Evolutionary conservation across 1,139 yeast genomes (phyloP), one percentile per base, ranked within the genome.

Genomic region (Suhomyces yuchorum): DNA sequence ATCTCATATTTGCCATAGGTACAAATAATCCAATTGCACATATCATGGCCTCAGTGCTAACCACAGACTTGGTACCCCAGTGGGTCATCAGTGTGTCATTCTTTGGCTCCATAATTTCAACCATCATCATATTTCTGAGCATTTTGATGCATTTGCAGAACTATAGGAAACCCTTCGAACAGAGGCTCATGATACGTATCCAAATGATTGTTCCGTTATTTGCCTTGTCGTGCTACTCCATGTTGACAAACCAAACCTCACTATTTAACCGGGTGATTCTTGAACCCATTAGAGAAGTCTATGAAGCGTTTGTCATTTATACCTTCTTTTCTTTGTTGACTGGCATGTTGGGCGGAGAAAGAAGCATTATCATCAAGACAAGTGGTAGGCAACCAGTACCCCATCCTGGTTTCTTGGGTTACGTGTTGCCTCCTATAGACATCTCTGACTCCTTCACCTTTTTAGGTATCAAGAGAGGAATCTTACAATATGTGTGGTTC

Each of bases 251-350:
- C 52, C 76, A 77, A 46, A 53, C 65, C 12, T 63, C 75, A 2
- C 41, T 56, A 6, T 51, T 68, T 9, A 65, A 75, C 19, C 76
- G 81, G 30, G 68, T 70, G 43, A 61, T 85, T 20, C 59, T 92
- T 9, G 96, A 86, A 54, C 96, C 97, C 0, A 58, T 87, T 1
- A 74, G 96, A 46, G 99, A 93, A 61, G 82, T 92, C 1, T 93
- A 93, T 65, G 99, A 95, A 66, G 97, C 98, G 0, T 89, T 95
- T 67, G 97, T 92, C 39, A 88, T 93, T 38, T 95, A 93, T 65
- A 91, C 97, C 2, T 93, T 93, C 65, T 92, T 89, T 69, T 80
- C 93, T 20, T 73, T 92, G 35, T 71, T 95, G 48, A 90, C 96
- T 1, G 82, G 85, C 52, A 80, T 90, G 73, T 76, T 93, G 11